Base-by-base conservation (phyloP, 179 eudicot genomes). In the Spergularia azorica region DNA sequence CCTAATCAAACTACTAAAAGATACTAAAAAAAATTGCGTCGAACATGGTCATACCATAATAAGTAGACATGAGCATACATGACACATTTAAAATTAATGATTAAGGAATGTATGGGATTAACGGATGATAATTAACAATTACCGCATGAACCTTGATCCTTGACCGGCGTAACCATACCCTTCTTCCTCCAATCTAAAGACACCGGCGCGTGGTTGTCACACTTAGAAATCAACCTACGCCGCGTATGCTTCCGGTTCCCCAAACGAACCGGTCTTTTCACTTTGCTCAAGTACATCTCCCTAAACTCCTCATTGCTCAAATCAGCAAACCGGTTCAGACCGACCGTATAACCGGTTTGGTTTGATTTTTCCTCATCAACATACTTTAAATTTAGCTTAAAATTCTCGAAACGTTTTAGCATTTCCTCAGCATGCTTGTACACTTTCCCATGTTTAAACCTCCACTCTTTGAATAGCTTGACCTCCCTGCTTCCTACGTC, bases 321-420 rank as follows among this genome's bases (percentile, higher is more conserved):
- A 84, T 90, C 97, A n/a, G 94, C 90, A 67, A 92, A 90, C 84
- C 82, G 86, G 82, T 87, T 92, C 77, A 90, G 57, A n/a, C 97
- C 97, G 10, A 91, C 85, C 0, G 63, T 9, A 43, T 77, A 84
- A 63, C 83, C 88, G 4, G 60, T 52, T 79, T 80, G 86, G 46
- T 74, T 76, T 41, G 76, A 78, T 57, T 80, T 89, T 18, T 46
- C 79, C 69, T 85, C 88, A n/a, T 76, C 67, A 21, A 92, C 73
- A 48, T 82, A 90, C 79, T 78, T 86, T 36, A 88, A 38, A 79
- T 89, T 90, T 72, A 79, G 46, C 74, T 72, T 77, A 60, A 92
- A 92, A 50, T 76, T 87, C 38, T 84, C 75, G 41, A 87, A 82
- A 17, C 88, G 84, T 79, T 77, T 82, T 72, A 72, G 77, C 57